phyloP scores from a whole-genome alignment of 1,284 basidiomycete genomes.

The Fistulinella cinereoalba region DNA sequence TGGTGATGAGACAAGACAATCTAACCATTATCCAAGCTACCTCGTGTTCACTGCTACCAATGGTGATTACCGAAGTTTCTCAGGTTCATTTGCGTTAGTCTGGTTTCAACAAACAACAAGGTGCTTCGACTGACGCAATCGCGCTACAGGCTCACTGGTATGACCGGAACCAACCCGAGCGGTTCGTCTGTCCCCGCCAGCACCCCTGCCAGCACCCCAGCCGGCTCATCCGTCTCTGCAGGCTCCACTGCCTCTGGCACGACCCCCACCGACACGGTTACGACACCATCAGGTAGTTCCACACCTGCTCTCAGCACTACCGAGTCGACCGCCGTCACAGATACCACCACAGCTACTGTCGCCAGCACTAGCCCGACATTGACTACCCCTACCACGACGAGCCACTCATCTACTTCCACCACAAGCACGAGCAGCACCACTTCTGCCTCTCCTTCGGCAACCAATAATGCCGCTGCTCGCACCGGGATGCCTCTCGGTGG shows the following conservation, averaged over 20 bases:
- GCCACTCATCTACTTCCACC: background rate
- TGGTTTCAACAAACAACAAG: background rate
- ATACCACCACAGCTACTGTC: background rate
- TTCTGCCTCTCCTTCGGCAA: constrained; percentile 13
- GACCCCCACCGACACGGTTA: constrained; percentile 2
- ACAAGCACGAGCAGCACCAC: no score
- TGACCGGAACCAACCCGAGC: constrained; percentile 45
- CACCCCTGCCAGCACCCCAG: constrained; percentile 40
- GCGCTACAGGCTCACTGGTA: constrained; percentile 46
- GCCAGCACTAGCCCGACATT: background rate
- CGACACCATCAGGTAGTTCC: constrained; percentile 16
- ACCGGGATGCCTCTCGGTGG: constrained; percentile 21
- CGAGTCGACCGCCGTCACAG: constrained; percentile 4
- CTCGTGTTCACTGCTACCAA: constrained; percentile 52
- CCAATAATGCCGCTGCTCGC: constrained; percentile 24
- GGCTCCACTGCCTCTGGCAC: constrained; percentile 13
- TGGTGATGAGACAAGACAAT: background rate
- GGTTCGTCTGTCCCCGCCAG: constrained; percentile 45
- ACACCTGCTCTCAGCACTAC: constrained; percentile 1
- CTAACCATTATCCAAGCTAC: constrained; percentile 37
- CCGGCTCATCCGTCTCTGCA: constrained; percentile 46
- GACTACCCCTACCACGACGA: constrained; percentile 1
- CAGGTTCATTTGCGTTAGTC: constrained; percentile 54
- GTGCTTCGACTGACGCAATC: constrained; percentile 5
- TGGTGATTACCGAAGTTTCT: constrained; percentile 45